A percentile compares a stretch with the other conserved stretches of the same genome.
These are phyloP conservation scores for Colletotrichum ledebouriae DNA, from an alignment of 2,329 filamentous ascomycete species.

Conservation along the genomic window DNA sequence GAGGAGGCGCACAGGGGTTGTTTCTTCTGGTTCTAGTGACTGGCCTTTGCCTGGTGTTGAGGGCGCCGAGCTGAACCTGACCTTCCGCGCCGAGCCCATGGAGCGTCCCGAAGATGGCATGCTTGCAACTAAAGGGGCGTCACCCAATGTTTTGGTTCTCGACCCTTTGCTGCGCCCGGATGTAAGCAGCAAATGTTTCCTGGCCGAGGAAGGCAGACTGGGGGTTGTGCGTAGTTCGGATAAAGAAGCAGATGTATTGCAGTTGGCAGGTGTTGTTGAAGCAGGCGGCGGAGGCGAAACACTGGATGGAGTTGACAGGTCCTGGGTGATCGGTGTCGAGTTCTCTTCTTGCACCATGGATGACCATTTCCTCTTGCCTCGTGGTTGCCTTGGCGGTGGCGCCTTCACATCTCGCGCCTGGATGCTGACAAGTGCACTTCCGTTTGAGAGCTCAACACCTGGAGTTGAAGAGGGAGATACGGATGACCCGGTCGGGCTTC, in stretches of 20 bases:
- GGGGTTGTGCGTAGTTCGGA: slow-evolving; percentile 24
- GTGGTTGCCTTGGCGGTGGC: not conserved
- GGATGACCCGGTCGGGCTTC: not conserved
- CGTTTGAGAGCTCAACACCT: not conserved
- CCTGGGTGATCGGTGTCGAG: not conserved
- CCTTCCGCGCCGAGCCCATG: slow-evolving; percentile 23
- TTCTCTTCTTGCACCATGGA: slow-evolving; percentile 2
- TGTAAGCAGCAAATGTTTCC: slow-evolving; percentile 5
- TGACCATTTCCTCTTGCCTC: slow-evolving; percentile 7
- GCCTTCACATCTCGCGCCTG: slow-evolving; percentile 16
- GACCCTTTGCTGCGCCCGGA: slow-evolving; percentile 7
- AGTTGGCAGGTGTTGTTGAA: not conserved
- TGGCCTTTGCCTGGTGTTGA: slow-evolving; percentile 7
- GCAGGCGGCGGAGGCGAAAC: slow-evolving; percentile 4
- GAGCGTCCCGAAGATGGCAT: slow-evolving; percentile 8
- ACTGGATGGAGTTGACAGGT: not conserved
- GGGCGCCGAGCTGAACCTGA: slow-evolving; percentile 33
- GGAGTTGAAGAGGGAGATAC: slow-evolving; percentile 1
- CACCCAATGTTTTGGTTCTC: not conserved
- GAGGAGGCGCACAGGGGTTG: slow-evolving; percentile 27
- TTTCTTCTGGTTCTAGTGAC: slow-evolving; percentile 22
- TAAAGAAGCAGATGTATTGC: slow-evolving; percentile 23
- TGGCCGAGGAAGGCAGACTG: not conserved
- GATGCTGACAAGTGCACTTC: not conserved
- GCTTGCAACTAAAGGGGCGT: not conserved